Evolutionary conservation across 2,329 filamentous ascomycete genomes (phyloP), one percentile per base, ranked within the genome.

Genomic region (Diplocarpon rosae): DNA sequence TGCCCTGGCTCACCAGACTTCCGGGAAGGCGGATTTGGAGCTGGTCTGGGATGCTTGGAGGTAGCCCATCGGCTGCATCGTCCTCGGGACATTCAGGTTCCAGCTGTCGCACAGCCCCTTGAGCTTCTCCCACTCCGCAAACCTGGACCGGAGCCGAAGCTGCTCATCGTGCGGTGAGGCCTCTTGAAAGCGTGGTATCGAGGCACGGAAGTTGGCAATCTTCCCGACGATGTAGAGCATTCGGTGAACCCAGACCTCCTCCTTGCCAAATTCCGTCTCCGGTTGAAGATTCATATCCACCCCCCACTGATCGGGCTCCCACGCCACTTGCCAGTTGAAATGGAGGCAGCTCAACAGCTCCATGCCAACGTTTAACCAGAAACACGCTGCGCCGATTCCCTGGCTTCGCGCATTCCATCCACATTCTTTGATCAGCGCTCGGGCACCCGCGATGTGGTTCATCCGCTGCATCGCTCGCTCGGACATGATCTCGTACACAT

Each of bases 401-500:
- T 72, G 75, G 30, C 84, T 84, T 50, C 72, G 77, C 0, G 86
- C 86, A 56, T 86, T 83, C 90, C 90, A 95, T 4, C 80, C 78
- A 57, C 88, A 95, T 59, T 95, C 87, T 49, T 87, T 85, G 56
- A 95, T 89, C 39, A 95, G 69, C 1, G 86, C 86, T 42, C 87
- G 75, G 9, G 87, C 86, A 5, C 87, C 87, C 0, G 84, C 82
- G 53, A 90, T 89, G 58, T 95, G 89, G 54, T 85, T 89, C 81
- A 92, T 90, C n/a, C 83, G 75, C 55, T 87, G 78, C 31, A 81
- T 69, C 5, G 83, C 79, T 53, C 78, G 78, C 59, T 90, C 84
- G 39, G 79, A 87, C 86, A 95, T 94, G 55, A 89, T 82, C 63
- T 95, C 88, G 64, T 93, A 95, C 3, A 94, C 84, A 55, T 94